phyloP scores from a whole-genome alignment of 2,329 filamentous ascomycete species.

The Apiospora hydei region DNA sequence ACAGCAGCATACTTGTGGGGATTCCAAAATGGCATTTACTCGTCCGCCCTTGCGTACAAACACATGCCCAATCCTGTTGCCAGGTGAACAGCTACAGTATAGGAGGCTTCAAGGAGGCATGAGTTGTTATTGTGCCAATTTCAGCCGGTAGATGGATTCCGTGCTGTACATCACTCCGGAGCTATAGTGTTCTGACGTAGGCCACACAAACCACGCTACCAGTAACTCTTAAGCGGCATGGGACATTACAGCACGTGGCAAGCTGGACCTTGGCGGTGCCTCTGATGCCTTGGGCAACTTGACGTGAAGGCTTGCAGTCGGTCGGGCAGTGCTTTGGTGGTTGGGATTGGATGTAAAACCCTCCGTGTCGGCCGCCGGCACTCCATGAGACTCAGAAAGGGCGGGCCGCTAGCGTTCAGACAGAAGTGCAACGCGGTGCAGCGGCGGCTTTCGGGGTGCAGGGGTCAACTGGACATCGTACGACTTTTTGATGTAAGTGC shows the following conservation, averaged over 20 bases:
- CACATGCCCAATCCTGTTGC: not conserved
- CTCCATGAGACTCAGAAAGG: not conserved
- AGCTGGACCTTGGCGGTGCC: not conserved
- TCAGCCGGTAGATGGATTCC: not conserved
- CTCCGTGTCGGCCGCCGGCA: constrained; percentile 17
- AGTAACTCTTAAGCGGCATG: not conserved
- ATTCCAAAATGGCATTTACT: not conserved
- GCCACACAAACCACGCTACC: not conserved
- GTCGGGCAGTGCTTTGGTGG: not conserved
- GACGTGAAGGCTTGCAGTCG: not conserved
- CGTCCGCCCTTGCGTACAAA: not conserved
- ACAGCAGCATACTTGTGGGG: not conserved
- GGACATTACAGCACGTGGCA: constrained; percentile 2
- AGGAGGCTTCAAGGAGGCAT: not conserved
- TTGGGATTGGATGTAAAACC: not conserved
- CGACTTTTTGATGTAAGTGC: constrained; percentile 13
- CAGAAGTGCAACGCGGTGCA: not conserved
- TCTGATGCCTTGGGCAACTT: not conserved
- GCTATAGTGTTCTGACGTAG: not conserved
- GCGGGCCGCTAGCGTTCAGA: constrained; percentile 8
- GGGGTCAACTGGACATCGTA: constrained; percentile 10
- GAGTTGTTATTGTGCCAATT: not conserved
- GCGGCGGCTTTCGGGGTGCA: constrained; percentile 18
- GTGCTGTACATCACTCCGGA: not conserved
- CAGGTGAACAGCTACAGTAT: not conserved